phyloP scores from a whole-genome alignment of 192 early-diverging fungal species.

The Linnemannia exigua region DNA sequence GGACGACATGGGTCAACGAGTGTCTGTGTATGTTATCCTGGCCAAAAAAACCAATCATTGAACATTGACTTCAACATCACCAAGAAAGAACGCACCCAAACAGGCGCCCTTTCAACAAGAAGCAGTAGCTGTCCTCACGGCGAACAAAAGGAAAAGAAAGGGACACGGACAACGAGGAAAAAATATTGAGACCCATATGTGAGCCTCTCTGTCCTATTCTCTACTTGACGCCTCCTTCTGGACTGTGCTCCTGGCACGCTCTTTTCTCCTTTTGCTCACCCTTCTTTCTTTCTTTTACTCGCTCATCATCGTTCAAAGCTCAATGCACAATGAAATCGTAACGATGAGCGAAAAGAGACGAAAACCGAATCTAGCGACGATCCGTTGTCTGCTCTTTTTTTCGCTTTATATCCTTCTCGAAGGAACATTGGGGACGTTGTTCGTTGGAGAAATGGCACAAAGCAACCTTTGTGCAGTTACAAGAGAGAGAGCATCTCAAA shows the following conservation, averaged over 20 bases:
- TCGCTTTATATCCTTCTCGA: neutral
- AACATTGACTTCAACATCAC: neutral
- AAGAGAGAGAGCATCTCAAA: too few species aligned
- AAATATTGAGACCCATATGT: neutral
- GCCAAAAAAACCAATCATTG: neutral
- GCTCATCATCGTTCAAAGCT: conserved; percentile 4
- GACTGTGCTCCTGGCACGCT: neutral
- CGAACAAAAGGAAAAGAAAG: neutral
- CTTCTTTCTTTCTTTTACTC: neutral
- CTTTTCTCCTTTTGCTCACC: conserved; percentile 1
- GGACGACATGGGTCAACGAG: neutral
- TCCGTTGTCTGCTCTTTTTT: neutral
- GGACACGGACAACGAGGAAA: neutral
- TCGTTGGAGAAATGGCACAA: too few species aligned
- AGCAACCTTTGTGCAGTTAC: too few species aligned
- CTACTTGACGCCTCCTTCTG: neutral
- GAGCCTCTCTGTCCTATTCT: neutral
- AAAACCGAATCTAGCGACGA: neutral
- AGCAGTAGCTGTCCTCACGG: neutral
- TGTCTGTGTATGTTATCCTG: neutral
- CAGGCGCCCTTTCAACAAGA: too few species aligned
- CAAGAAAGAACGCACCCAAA: too few species aligned
- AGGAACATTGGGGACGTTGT: too few species aligned
- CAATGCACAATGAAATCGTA: conserved; percentile 1
- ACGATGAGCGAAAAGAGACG: neutral